Evolutionary conservation across 2,329 filamentous ascomycete species (phyloP), one percentile per base, ranked within the genome.

Genomic region (Fusarium kyushuense): DNA sequence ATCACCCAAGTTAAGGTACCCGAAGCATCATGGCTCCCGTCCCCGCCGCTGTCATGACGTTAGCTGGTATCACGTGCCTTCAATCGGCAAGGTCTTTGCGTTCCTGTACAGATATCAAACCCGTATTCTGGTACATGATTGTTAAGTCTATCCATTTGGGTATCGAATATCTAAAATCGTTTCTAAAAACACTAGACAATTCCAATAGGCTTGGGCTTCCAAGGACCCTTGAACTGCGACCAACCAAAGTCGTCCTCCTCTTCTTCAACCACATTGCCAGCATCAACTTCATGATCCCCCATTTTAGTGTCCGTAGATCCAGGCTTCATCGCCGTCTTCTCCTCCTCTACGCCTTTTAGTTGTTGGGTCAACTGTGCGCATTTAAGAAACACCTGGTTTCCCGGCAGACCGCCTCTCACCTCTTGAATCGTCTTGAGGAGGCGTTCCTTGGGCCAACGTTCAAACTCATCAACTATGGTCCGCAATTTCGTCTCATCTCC

Each of bases 161-260:
- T 65, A 72, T 73, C 52, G 52, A 48, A 35, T 41, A 43, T 27
- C 41, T 41, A 19, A 21, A 23, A 52, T 23, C 8, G 8, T 14
- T 14, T 29, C 27, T 16, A 6, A 21, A 10, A 10, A 21, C 11
- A 17, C 79, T 72, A 88, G 11, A 84, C 80, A 53, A 85, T 78
- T 7, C 87, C 87, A 69, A 89, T 89, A 1, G 87, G 87, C 69
- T 84, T 87, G 12, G 86, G 81, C 59, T 82, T 83, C 87, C 87
- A 89, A 4, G 78, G 74, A 10, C 84, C 85, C 48, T 84, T 76
- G 67, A 84, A 85, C 58, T 79, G 77, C 23, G 79, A 78, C 87
- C 87, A 89, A 17, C 76, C 78, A 48, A 67, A 66, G 42, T 70
- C 68, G 27, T 67, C 58, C 42, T 74, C 72, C 38, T 17, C 64